Evolutionary conservation across 495 filamentous ascomycete species (phyloP), one percentile per base, ranked within the genome.

Genomic region (Podospora tetraspora): DNA sequence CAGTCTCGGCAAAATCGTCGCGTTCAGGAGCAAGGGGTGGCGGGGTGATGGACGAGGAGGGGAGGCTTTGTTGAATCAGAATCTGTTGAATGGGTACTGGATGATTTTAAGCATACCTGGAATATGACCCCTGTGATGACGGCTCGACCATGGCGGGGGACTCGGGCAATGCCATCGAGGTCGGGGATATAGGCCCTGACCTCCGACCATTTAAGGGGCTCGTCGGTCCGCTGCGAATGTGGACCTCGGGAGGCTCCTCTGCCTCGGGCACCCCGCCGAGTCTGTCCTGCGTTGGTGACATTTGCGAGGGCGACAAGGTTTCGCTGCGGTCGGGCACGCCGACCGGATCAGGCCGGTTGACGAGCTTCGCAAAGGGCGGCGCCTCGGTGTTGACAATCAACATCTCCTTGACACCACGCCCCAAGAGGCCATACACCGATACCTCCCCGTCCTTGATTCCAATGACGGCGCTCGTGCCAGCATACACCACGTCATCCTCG

Each of bases 401-500:
- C 30, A 91, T 75, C 57, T 87, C 84, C 76, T 90, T 87, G 66
- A 86, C 85, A 3, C 84, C 86, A 59, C 89, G 87, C 16, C 89
- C 89, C 27, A 91, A 76, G 4, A 89, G 78, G 23, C 87, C 90
- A 67, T 89, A 92, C 4, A 92, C 83, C 67, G 80, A 85, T 6
- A 91, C 85, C 66, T 86, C 85, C 0, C 89, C 91, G 67, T 83
- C 82, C 67, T 89, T 85, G 71, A 97, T 84, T 21, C 90, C 90
- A 68, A 97, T 78, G 16, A 98, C 88, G 34, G 89, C 84, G 72
- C 91, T 96, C n/a, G 89, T 97, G 12, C 95, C 95, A 24, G 95
- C 94, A 81, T 97, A 99, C 29, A 84, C 78, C 10, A 83, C 88
- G 66, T 84, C 83, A 27, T 85, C 84, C 73, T 96, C 93, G 25